Base-by-base conservation (phyloP, 768 basidiomycete genomes). In the Lentinula sp. region DNA sequence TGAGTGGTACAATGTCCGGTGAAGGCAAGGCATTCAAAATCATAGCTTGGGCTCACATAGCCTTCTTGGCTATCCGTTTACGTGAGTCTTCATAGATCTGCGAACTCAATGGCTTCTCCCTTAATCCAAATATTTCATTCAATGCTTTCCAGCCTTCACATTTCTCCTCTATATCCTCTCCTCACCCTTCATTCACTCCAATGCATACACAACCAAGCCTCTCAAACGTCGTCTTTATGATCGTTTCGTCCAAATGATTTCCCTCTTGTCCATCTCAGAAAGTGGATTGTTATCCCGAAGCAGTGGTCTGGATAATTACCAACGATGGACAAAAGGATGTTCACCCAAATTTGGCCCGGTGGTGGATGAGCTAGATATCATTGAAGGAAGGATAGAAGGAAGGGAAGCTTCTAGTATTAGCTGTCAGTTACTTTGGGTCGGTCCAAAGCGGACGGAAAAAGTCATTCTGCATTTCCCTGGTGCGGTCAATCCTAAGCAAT, bases 391-490 rank as follows among this genome's bases (percentile, higher is more conserved):
- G 46, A n/a, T 4, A 7, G 46, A 48, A 48, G 6, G 46, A 18
- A n/a, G 11, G n/a, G 42, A 13, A 5, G 42, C 9, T n/a, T 43
- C 42, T 0, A n/a, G 42, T 13, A 13, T 11, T 18, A 1, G 21
- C n/a, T 28, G 32, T 37, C 28, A n/a, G 13, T 51, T 57, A 37
- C 57, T 75, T 9, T 77, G 76, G 76, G 61, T 75, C 49, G 71
- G 74, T 31, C 63, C 68, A 9, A 71, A 69, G 34, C 65, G 69
- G 37, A 68, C 70, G 1, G 73, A 74, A 3, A 68, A 68, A 7
- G 73, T 77, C 1, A 62, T 76, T 2, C 46, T 75, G 3, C 75
- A 71, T 53, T 43, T 70, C 34, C 75, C 73, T 62, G 75, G 75
- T 70, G 45, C 15, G 66, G 64, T 23, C 11, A 18, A 3, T 48